These are phyloP conservation scores for Oryza australiensis DNA, from an alignment of 176 grass and related monocot species.

Conservation along the genomic window DNA sequence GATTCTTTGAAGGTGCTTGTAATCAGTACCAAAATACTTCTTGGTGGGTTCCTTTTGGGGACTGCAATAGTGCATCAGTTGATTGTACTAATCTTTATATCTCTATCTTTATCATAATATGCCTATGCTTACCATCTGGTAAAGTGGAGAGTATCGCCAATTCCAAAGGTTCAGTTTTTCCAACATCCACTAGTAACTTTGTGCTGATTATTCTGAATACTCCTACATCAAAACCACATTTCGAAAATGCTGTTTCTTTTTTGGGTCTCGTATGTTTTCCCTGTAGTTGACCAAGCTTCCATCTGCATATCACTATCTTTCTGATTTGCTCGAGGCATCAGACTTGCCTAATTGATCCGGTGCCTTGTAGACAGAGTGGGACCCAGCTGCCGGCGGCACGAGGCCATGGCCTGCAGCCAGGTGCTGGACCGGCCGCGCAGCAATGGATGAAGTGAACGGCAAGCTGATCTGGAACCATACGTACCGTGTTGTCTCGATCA, in stretches of 20 bases:
- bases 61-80: neutral
- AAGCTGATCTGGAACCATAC: neutral
- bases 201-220: neutral
- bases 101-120: too few species aligned
- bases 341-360: neutral
- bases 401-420: neutral
- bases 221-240: neutral
- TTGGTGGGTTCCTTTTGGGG: neutral
- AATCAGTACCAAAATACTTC: neutral
- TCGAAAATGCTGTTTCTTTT: neutral
- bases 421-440: neutral
- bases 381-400: constrained; percentile 12
- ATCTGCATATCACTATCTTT: neutral
- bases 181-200: neutral
- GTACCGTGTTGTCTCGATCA: neutral
- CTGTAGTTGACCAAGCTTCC: neutral
- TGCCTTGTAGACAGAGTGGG: constrained; percentile 1
- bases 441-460: neutral
- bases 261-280: neutral
- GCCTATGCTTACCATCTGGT: neutral
- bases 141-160: neutral
- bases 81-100: neutral
- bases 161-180: neutral
- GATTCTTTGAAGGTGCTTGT: constrained; percentile 9
- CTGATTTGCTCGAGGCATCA: neutral